Conservation (phyloP, 164 flowering plant species). For the Stephania yunnanensis region DNA sequence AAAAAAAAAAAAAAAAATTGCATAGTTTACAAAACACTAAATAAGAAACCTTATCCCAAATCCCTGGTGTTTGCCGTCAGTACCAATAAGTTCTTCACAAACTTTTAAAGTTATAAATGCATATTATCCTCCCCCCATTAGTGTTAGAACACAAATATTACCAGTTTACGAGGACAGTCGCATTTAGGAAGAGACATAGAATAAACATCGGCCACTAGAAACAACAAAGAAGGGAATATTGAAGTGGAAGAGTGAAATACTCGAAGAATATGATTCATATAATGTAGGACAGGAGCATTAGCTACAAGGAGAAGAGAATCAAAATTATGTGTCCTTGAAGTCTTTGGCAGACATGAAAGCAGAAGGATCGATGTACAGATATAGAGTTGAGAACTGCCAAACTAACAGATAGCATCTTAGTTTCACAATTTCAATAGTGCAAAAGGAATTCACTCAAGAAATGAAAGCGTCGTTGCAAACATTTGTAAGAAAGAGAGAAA, state of each 20-base stretch:
- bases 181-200: too few relatives aligned
- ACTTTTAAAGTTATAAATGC: not conserved
- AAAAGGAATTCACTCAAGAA: not conserved
- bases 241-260: not conserved
- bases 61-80: not conserved
- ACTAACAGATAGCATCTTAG: not conserved
- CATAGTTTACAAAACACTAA: not conserved
- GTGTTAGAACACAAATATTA: not conserved
- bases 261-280: too few relatives aligned
- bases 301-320: too few relatives aligned
- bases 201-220: not conserved
- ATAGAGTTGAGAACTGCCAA: too few relatives aligned
- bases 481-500: not conserved
- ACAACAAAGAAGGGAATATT: not conserved
- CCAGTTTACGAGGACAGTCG: too few relatives aligned
- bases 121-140: not conserved
- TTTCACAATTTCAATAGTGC: not conserved
- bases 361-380: too few relatives aligned
- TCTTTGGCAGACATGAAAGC: too few relatives aligned
- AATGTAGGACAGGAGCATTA: too few relatives aligned
- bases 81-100: not conserved
- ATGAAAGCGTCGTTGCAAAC: not conserved
- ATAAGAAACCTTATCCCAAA: not conserved
- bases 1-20: too few relatives aligned
- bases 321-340: too few relatives aligned